These are phyloP conservation scores for Pyrenophora seminiperda DNA, from an alignment of 2,329 filamentous ascomycete genomes.

Conservation along the genomic window DNA sequence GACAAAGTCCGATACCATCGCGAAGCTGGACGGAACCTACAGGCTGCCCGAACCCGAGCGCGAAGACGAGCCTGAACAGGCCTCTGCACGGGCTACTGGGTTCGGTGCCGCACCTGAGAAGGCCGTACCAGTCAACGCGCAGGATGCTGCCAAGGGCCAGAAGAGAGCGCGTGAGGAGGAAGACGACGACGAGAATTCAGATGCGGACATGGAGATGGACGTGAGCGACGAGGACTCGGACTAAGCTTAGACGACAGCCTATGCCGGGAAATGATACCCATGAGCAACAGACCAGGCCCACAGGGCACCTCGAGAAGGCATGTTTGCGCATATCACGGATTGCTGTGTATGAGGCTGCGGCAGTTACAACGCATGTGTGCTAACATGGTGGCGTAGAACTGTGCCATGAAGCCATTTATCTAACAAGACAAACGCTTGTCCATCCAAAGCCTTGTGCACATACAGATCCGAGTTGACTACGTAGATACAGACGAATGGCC, in stretches of 20 bases:
- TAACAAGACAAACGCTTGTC: background rate
- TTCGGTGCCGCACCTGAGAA: slow-evolving; percentile 40
- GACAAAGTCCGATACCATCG: slow-evolving; percentile 82
- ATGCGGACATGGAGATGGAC: slow-evolving; percentile 65
- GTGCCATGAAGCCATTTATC: background rate
- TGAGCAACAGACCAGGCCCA: slow-evolving; percentile 9
- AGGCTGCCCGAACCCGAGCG: slow-evolving; percentile 62
- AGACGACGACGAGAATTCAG: slow-evolving; percentile 61
- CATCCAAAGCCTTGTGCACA: too few species aligned
- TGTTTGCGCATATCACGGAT: background rate
- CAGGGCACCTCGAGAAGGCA: background rate
- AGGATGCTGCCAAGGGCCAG: slow-evolving; percentile 59
- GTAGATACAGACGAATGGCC: background rate
- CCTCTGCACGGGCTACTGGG: slow-evolving; percentile 51
- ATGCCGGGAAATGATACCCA: slow-evolving; percentile 23
- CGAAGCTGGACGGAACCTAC: slow-evolving; percentile 91
- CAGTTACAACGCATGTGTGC: background rate
- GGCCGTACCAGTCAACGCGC: slow-evolving; percentile 39
- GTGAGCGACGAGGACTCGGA: slow-evolving; percentile 75
- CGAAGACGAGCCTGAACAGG: slow-evolving; percentile 26
- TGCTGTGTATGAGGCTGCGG: slow-evolving; percentile 9
- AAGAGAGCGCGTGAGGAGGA: slow-evolving; percentile 71
- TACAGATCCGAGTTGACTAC: background rate
- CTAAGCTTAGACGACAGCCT: slow-evolving; percentile 9
- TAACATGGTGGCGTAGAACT: slow-evolving; percentile 9